Conservation (phyloP, 2,329 filamentous ascomycete species). For the Sordariomycetes sp. region DNA sequence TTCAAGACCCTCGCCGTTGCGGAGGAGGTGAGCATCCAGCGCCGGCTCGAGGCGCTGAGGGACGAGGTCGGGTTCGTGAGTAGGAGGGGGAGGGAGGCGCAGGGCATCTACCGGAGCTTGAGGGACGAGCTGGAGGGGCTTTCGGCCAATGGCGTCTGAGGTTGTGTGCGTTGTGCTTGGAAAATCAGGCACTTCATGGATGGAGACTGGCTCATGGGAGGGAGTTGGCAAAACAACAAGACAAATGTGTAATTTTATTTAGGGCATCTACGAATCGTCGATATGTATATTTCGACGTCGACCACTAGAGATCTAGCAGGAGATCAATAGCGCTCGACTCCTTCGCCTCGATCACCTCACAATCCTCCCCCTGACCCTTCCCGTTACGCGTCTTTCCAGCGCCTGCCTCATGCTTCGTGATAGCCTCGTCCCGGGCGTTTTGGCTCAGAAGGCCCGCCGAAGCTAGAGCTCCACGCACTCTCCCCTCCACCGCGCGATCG, state of each 20-base stretch:
- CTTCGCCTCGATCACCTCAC: background rate
- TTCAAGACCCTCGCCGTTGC: conserved; percentile 68
- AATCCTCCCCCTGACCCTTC: background rate
- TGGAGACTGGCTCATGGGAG: background rate
- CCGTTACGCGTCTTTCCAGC: no score
- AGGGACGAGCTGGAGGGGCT: conserved; percentile 69
- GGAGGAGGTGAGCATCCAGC: conserved; percentile 66
- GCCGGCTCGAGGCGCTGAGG: conserved; percentile 62
- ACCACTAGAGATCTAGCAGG: background rate
- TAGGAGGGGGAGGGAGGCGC: conserved; percentile 76
- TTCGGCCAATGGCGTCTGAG: background rate
- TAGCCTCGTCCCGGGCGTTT: no score
- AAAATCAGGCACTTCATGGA: conserved; percentile 11
- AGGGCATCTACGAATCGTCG: background rate
- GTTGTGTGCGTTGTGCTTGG: background rate
- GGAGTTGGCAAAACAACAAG: background rate
- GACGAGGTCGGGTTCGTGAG: conserved; percentile 78
- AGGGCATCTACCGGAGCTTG: conserved; percentile 68
- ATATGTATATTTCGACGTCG: background rate
- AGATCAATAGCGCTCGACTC: background rate
- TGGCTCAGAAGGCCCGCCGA: background rate
- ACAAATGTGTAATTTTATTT: background rate
- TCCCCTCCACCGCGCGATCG: background rate
- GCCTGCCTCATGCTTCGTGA: background rate
- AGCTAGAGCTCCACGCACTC: background rate